These are phyloP conservation scores for Ustilago curta DNA, from an alignment of 1,284 basidiomycete species.

Conservation along the genomic window DNA sequence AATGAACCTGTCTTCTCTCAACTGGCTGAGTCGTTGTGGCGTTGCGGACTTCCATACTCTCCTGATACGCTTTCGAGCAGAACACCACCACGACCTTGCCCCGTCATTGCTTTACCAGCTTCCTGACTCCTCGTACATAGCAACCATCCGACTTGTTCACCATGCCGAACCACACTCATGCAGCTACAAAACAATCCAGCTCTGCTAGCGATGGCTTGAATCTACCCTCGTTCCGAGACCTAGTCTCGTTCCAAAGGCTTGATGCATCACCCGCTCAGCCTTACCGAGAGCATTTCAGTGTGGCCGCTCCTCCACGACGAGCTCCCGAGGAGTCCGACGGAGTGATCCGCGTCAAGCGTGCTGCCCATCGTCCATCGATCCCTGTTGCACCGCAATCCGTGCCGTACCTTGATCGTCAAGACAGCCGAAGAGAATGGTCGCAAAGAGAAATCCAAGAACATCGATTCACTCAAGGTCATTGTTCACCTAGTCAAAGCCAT, in stretches of 20 bases:
- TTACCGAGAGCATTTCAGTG: neutral
- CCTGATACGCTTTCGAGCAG: neutral
- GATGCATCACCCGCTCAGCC: neutral
- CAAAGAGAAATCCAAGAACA: neutral
- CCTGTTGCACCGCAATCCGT: neutral
- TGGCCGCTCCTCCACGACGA: neutral
- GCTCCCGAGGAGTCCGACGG: neutral
- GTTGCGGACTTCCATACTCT: conserved; percentile 1
- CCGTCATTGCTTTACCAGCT: neutral
- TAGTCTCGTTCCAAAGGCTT: conserved; percentile 18
- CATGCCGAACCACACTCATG: conserved; percentile 3
- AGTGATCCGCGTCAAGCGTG: conserved; percentile 1
- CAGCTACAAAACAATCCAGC: neutral
- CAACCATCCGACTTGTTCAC: neutral
- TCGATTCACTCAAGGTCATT: neutral
- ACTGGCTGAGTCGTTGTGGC: neutral
- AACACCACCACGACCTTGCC: neutral
- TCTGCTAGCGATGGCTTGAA: neutral
- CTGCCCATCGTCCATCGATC: neutral
- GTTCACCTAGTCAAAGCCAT: neutral
- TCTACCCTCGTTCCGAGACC: conserved; percentile 29
- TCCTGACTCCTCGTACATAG: neutral
- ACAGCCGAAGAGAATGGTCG: neutral
- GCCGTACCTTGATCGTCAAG: neutral
- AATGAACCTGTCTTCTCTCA: neutral